phyloP scores from a whole-genome alignment of 169 alveolate genomes.

The Besnoitia besnoiti region DNA sequence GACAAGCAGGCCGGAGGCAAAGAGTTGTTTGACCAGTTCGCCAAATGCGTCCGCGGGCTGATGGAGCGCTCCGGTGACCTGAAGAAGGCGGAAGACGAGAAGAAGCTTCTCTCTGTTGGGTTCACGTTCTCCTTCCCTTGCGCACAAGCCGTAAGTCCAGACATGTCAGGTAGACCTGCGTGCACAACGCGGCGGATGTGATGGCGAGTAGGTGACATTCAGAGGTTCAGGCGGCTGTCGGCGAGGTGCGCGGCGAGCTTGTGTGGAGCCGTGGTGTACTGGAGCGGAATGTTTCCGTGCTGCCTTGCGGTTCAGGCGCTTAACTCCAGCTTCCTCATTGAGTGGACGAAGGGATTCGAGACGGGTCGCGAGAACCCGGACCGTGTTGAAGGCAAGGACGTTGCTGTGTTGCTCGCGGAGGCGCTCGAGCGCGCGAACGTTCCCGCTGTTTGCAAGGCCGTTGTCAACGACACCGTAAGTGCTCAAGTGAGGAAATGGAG shows the following conservation, averaged over 20 bases:
- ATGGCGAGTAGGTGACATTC: too few relatives aligned
- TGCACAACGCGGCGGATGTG: neutral
- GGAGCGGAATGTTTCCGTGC: too few relatives aligned
- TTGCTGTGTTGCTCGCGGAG: conserved; percentile 82
- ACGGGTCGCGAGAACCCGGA: conserved; percentile 89
- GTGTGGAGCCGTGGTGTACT: too few relatives aligned
- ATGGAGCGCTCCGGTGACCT: conserved; percentile 79
- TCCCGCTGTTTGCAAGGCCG: conserved; percentile 81
- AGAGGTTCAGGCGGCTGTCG: too few relatives aligned
- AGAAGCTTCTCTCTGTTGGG: conserved; percentile 76
- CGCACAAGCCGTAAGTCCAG: conserved; percentile 35
- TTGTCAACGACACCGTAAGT: conserved; percentile 85
- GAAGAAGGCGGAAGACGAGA: conserved; percentile 53
- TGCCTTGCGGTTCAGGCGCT: conserved; percentile 73
- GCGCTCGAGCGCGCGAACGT: conserved; percentile 83
- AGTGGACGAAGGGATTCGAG: conserved; percentile 93
- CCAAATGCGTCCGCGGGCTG: conserved; percentile 75
- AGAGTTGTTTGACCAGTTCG: conserved; percentile 83
- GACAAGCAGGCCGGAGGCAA: conserved; percentile 85
- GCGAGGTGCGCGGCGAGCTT: too few relatives aligned
- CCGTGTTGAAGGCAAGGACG: conserved; percentile 92
- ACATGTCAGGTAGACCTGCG: neutral
- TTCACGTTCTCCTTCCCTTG: conserved; percentile 89
- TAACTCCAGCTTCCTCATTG: conserved; percentile 78
- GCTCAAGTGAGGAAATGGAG: neutral